These are phyloP conservation scores for Fereydounia khargensis DNA, from an alignment of 1,284 basidiomycete genomes.

Conservation along the genomic window DNA sequence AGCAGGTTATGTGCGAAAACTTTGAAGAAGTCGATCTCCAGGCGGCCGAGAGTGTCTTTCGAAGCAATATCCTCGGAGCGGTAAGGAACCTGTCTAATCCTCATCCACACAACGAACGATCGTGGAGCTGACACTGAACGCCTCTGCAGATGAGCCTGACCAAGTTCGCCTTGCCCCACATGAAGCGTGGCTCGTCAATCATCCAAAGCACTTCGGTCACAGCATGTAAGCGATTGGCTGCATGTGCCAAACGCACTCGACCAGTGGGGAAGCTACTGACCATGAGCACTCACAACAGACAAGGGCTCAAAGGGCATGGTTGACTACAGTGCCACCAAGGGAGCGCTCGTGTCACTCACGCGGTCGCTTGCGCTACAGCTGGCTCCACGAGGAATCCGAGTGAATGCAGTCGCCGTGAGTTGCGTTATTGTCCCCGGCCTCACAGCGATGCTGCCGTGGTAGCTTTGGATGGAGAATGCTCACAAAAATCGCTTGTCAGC, in stretches of 20 bases:
- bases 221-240: too few species aligned
- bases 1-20: constrained; percentile 62
- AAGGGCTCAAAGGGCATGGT: constrained; percentile 60
- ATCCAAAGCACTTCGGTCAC: constrained; percentile 69
- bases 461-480: too few species aligned
- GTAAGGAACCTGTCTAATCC: too few species aligned
- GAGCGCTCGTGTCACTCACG: constrained; percentile 61
- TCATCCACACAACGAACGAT: too few species aligned
- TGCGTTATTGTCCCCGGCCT: too few species aligned
- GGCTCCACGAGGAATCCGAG: constrained; percentile 65
- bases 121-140: too few species aligned
- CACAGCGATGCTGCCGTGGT: too few species aligned
- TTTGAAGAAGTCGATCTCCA: constrained; percentile 42
- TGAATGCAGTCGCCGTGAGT: constrained; percentile 63
- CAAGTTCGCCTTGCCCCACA: constrained; percentile 63
- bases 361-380: constrained; percentile 65
- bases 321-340: constrained; percentile 64
- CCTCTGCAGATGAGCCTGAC: constrained; percentile 28
- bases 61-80: constrained; percentile 36
- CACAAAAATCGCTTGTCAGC: too few species aligned
- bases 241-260: too few species aligned
- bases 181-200: constrained; percentile 66
- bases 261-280: too few species aligned
- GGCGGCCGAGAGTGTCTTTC: constrained; percentile 34
- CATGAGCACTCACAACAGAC: too few species aligned